Percentiles rank a stretch among this genome's conserved stretches.
These are phyloP conservation scores for Trichocladium antarcticum DNA, from an alignment of 495 filamentous ascomycete genomes.

Conservation along the genomic window DNA sequence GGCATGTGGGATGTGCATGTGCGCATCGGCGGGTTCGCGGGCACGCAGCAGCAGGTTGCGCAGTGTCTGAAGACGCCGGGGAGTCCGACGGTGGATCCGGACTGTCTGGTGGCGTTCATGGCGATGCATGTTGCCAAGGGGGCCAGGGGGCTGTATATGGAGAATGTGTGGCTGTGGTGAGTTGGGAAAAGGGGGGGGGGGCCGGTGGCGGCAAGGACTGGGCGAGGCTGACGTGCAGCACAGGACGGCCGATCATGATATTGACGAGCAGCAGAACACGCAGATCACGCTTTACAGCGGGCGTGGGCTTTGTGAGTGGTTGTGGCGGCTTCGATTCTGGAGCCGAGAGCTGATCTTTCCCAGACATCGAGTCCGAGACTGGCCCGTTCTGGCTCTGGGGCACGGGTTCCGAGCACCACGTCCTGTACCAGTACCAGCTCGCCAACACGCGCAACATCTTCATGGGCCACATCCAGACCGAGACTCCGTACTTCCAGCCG, in stretches of 20 bases:
- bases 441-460: constrained; percentile 56
- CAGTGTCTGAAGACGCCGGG: constrained; percentile 57
- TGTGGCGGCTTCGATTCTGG: too few relatives aligned
- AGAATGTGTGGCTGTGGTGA: constrained; percentile 86
- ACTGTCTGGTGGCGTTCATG: constrained; percentile 66
- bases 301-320: constrained; percentile 44
- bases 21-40: constrained; percentile 67
- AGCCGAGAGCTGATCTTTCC: neutral
- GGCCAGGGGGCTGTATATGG: constrained; percentile 59
- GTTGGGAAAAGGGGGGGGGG: neutral
- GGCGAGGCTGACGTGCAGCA: constrained; percentile 47
- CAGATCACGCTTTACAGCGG: constrained; percentile 64
- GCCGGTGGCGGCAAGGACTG: constrained; percentile 24
- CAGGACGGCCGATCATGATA: constrained; percentile 85
- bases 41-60: constrained; percentile 64
- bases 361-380: constrained; percentile 39
- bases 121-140: constrained; percentile 63
- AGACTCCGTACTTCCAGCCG: constrained; percentile 66
- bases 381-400: constrained; percentile 54
- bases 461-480: constrained; percentile 70
- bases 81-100: constrained; percentile 37
- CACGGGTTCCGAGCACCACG: constrained; percentile 65
- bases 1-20: constrained; percentile 90
- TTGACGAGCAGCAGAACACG: constrained; percentile 53
- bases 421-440: constrained; percentile 75